phyloP scores from a whole-genome alignment of 2,329 filamentous ascomycete species.

The Fusarium sp. region DNA sequence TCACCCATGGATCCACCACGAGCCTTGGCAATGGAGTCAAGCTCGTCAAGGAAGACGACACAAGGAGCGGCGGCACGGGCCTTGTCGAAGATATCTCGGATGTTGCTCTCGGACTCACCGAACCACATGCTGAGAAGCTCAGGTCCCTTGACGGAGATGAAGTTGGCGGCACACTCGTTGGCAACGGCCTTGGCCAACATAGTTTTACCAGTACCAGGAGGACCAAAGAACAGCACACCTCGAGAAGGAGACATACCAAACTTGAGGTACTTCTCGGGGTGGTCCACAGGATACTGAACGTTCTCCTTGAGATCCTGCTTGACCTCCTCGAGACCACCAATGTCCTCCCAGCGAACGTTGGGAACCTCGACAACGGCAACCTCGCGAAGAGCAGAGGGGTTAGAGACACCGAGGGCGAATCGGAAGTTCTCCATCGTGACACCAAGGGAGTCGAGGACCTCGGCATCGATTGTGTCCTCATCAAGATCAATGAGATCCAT shows the following conservation, averaged over 20 bases:
- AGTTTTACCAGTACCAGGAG: constrained; percentile 99
- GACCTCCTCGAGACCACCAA: constrained; percentile 97
- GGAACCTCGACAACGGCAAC: constrained; percentile 99
- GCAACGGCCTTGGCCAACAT: constrained; percentile 99
- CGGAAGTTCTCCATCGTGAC: constrained; percentile 99
- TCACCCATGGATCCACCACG: constrained; percentile 97
- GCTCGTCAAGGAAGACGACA: constrained; percentile 97
- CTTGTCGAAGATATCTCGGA: constrained; percentile 99
- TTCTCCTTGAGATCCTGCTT: constrained; percentile 99
- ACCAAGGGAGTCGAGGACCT: constrained; percentile 97
- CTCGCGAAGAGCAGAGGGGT: constrained; percentile 98
- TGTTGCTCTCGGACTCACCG: constrained; percentile 99
- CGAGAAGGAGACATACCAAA: constrained; percentile 98
- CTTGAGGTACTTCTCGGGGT: constrained; percentile 99
- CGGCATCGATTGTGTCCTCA: constrained; percentile 98
- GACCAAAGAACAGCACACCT: constrained; percentile 98
- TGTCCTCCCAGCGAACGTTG: constrained; percentile 99
- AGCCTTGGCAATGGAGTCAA: constrained; percentile 99
- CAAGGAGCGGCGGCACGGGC: constrained; percentile 97
- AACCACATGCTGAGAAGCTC: constrained; percentile 99
- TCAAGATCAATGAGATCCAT: constrained; percentile 99
- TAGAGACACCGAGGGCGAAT: constrained; percentile 96
- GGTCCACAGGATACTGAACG: constrained; percentile 98
- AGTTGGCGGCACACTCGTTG: constrained; percentile 99
- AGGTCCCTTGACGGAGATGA: constrained; percentile 99